These are phyloP conservation scores for Termitomyces sp. DNA, from an alignment of 768 basidiomycete species.

Conservation along the genomic window DNA sequence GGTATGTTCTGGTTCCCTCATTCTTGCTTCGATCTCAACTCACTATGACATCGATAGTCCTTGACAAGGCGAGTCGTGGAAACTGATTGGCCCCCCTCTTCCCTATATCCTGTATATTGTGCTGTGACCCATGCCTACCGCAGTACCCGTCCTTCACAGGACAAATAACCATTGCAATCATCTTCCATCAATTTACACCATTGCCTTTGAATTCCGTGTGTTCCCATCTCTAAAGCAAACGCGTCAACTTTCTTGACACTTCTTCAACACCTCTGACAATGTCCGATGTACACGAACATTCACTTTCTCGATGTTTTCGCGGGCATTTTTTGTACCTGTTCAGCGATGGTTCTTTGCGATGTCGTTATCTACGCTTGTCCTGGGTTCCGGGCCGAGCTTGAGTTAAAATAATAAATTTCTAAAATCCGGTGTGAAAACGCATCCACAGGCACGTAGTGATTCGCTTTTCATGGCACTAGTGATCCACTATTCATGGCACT, in stretches of 20 bases:
- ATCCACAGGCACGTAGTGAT: no score
- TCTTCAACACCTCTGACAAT: not conserved
- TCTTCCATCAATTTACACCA: not conserved
- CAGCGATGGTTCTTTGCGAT: not conserved
- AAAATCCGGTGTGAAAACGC: no score
- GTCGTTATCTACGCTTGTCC: not conserved
- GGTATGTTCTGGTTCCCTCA: conserved; percentile 41
- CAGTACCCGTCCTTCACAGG: conserved; percentile 5
- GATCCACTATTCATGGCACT: not conserved
- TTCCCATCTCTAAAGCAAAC: not conserved
- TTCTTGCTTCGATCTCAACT: not conserved
- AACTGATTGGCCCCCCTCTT: conserved; percentile 11
- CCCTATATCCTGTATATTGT: conserved; percentile 4
- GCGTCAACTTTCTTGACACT: not conserved
- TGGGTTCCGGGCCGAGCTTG: not conserved
- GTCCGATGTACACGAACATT: not conserved
- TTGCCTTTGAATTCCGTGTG: not conserved
- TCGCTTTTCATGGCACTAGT: no score
- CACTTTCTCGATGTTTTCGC: not conserved
- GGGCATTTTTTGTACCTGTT: not conserved
- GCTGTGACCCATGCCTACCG: conserved; percentile 5
- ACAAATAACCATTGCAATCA: not conserved
- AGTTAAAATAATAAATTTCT: not conserved
- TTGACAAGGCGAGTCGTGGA: conserved; percentile 28
- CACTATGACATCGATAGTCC: conserved; percentile 16